phyloP scores from a whole-genome alignment of 345 rosid species.

The Eucalyptus globulus region DNA sequence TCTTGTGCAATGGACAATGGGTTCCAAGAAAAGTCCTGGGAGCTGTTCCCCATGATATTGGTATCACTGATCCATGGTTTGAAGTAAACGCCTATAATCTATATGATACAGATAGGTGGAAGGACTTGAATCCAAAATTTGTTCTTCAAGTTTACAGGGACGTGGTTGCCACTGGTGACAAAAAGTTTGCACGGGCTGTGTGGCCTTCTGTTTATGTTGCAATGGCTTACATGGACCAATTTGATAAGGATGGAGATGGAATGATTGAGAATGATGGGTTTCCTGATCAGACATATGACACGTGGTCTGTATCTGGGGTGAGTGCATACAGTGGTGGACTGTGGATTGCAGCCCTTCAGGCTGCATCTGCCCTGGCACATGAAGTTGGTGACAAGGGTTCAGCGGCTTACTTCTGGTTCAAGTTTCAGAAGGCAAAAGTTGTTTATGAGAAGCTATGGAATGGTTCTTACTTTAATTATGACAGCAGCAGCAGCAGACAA shows the following conservation, averaged over 20 bases:
- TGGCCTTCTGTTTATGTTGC: conserved; percentile 94
- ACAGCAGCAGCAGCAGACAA: conserved; percentile 39
- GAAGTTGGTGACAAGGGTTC: conserved; percentile 73
- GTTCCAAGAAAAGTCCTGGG: conserved; percentile 78
- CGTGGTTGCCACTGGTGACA: conserved; percentile 79
- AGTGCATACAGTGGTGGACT: conserved; percentile 90
- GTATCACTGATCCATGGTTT: conserved; percentile 81
- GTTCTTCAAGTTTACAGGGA: conserved; percentile 93
- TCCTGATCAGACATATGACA: conserved; percentile 95
- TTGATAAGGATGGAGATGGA: conserved; percentile 90
- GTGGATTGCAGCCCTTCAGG: conserved; percentile 95
- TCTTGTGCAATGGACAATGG: conserved; percentile 51
- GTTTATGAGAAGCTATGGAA: conserved; percentile 81
- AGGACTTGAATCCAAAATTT: conserved; percentile 89
- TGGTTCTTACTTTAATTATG: conserved; percentile 86
- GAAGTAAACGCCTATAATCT: conserved; percentile 72
- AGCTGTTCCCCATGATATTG: conserved; percentile 93
- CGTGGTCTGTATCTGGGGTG: conserved; percentile 86
- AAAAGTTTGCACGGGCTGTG: conserved; percentile 62
- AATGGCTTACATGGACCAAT: conserved; percentile 87
- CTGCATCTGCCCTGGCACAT: conserved; percentile 80
- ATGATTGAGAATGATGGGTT: conserved; percentile 96
- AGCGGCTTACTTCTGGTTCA: conserved; percentile 62
- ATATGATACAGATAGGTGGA: conserved; percentile 73
- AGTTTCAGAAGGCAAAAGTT: conserved; percentile 71